Base-by-base conservation (phyloP, 257 asterid species). In the Thymus quinquecostatus region DNA sequence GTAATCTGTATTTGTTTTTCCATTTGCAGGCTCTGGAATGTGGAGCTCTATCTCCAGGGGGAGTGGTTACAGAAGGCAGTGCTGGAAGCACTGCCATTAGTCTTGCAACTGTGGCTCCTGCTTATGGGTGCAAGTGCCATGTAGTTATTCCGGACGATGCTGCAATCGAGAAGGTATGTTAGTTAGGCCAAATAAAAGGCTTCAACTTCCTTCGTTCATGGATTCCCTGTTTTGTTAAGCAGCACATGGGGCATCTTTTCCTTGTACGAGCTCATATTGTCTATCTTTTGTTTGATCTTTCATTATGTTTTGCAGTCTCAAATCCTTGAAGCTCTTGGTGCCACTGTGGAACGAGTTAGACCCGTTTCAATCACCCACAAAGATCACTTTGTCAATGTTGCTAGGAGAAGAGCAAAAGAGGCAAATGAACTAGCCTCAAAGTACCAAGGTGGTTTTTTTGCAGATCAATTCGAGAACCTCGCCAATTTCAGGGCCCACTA, bases 41-140 rank as follows among this genome's bases (percentile, higher is more conserved):
- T 6, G 96, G 96, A 83, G 83, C 81, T 48, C 86, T 94, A 63
- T 76, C 82, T 71, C 95, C 87, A 59, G 97, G 97, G 3, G 97
- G 98, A 28, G 86, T 91, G 68, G 89, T 94, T 64, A 91, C 96
- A 8, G 97, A 94, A 86, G 98, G 98, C 60, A 94, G 97, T 81
- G 97, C 98, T 43, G 98, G 98, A 77, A 94, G 98, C 87, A 89
- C 96, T 0, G 98, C 97, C 72, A 91, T 94, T 79, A 91, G 98
- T 72, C 96, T 94, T 61, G 97, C 98, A 65, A 94, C 96, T 27
- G 96, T 91, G 58, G 96, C 96, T 68, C 97, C 98, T 41, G 98
- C 96, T 38, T 89, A 82, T 80, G 97, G 97, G 74, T 94, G 98
- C 77, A 87, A 82, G 82, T 94, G 98, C 81, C 98, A 89, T 81